phyloP scores from a whole-genome alignment of 306 rosid genomes.

The cucumber (Cucumis sativus) region DNA sequence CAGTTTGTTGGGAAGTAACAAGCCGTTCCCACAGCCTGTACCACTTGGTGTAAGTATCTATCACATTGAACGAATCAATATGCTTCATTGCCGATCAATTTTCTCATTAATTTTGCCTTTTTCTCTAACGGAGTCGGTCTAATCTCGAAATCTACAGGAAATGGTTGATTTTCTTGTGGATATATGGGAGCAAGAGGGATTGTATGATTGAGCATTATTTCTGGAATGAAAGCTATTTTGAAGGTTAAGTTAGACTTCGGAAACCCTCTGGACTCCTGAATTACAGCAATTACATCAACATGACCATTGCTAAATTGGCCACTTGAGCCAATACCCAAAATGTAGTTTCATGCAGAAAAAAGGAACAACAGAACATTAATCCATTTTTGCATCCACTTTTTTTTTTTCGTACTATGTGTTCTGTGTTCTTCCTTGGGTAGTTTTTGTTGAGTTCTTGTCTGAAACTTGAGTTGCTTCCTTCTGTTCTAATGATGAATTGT shows the following conservation, averaged over 20 bases:
- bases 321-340: neutral
- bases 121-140: neutral
- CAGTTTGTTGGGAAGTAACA: constrained; percentile 67
- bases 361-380: neutral
- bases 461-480: neutral
- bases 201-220: constrained; percentile 49
- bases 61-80: neutral
- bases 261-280: constrained; percentile 14
- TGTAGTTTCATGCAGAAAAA: neutral
- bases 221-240: constrained; percentile 15
- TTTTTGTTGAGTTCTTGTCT: neutral
- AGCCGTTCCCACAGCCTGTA: constrained; percentile 73
- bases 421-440: neutral
- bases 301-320: neutral
- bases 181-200: constrained; percentile 77
- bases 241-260: constrained; percentile 10
- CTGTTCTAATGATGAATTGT: too few species aligned
- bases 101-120: neutral
- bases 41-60: constrained; percentile 57
- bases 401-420: neutral
- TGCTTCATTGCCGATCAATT: neutral
- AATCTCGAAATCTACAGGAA: constrained; percentile 38
- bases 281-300: neutral
- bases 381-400: neutral
- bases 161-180: constrained; percentile 97